phyloP scores from a whole-genome alignment of 257 asterid genomes.

The Solanum appendiculatum region DNA sequence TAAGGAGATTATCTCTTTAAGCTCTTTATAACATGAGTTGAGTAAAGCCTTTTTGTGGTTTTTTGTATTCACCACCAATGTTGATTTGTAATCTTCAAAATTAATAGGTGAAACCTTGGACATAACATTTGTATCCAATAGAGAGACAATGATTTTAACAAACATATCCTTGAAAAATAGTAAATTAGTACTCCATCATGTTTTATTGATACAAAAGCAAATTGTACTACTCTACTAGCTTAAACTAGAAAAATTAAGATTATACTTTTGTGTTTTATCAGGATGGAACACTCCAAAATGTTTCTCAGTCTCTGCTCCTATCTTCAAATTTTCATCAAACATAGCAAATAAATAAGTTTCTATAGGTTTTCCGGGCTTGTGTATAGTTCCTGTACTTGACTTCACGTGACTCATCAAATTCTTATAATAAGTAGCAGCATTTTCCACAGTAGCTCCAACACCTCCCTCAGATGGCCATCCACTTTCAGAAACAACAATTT shows the following conservation, averaged over 20 bases:
- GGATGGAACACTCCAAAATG: conserved; percentile 28
- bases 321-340: conserved; percentile 47
- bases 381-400: conserved; percentile 12
- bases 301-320: conserved; percentile 13
- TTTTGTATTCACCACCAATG: too few relatives aligned
- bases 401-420: conserved; percentile 12
- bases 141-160: too few relatives aligned
- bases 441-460: not conserved
- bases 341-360: conserved; percentile 47
- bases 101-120: not conserved
- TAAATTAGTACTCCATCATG: too few relatives aligned
- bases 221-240: not conserved
- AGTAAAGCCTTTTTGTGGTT: too few relatives aligned
- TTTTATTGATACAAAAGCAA: too few relatives aligned
- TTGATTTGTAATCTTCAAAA: too few relatives aligned
- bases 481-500: conserved; percentile 24
- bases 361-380: conserved; percentile 13
- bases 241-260: not conserved
- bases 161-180: too few relatives aligned
- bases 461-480: conserved; percentile 44
- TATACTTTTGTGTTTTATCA: not conserved
- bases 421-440: conserved; percentile 5
- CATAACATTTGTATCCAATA: not conserved
- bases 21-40: too few relatives aligned
- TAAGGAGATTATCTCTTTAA: too few relatives aligned